Percentiles rank a stretch among this genome's conserved stretches.
Evolutionary conservation across 2,329 filamentous ascomycete genomes (phyloP).

Genomic region (Helminthosporium solani): DNA sequence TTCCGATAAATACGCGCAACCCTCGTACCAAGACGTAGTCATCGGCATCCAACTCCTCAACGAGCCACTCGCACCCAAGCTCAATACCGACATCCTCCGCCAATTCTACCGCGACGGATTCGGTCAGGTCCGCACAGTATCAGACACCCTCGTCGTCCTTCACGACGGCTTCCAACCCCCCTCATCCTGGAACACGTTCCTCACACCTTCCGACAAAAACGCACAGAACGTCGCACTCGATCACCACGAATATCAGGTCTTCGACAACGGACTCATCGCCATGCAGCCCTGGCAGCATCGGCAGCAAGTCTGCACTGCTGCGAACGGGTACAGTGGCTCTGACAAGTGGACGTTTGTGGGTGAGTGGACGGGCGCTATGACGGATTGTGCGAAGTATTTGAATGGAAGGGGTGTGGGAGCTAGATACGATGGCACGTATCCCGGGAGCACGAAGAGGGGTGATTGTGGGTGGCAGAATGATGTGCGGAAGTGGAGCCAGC

Average conservation of each 20-base stretch:
- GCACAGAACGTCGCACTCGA: slow-evolving; percentile 61
- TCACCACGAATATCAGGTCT: slow-evolving; percentile 69
- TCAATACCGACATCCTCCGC: slow-evolving; percentile 49
- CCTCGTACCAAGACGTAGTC: slow-evolving; percentile 59
- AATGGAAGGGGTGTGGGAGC: slow-evolving; percentile 61
- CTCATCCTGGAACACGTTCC: slow-evolving; percentile 61
- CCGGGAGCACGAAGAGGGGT: slow-evolving; percentile 52
- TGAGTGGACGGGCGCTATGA: slow-evolving; percentile 69
- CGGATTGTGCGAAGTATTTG: slow-evolving; percentile 56
- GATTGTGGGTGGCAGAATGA: slow-evolving; percentile 55
- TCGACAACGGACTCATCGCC: slow-evolving; percentile 54
- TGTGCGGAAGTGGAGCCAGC: slow-evolving; percentile 50
- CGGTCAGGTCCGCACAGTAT: slow-evolving; percentile 48
- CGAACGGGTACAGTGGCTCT: slow-evolving; percentile 49
- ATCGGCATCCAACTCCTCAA: slow-evolving; percentile 59
- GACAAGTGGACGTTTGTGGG: slow-evolving; percentile 70
- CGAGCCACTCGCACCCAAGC: slow-evolving; percentile 54
- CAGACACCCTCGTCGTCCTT: slow-evolving; percentile 56
- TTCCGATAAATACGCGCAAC: slow-evolving; percentile 57
- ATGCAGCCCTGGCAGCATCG: slow-evolving; percentile 56
- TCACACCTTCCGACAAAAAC: slow-evolving; percentile 53
- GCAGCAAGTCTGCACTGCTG: slow-evolving; percentile 57
- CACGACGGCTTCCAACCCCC: slow-evolving; percentile 59
- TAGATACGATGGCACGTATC: slow-evolving; percentile 59
- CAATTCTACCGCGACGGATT: slow-evolving; percentile 59